Conservation (phyloP, 2,329 filamentous ascomycete species). For the Sphaerulina populicola region DNA sequence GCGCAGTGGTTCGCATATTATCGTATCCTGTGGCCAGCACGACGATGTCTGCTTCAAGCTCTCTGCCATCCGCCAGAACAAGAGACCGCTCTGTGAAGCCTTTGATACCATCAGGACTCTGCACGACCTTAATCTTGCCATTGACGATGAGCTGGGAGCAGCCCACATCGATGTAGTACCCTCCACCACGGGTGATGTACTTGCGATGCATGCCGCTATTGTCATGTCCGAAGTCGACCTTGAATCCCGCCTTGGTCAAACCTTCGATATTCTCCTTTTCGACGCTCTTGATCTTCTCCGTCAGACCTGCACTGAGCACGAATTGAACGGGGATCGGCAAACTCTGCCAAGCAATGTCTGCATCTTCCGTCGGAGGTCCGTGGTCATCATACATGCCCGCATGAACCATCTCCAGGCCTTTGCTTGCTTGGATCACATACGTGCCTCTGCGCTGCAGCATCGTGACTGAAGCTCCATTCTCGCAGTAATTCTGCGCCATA, state of each 20-base stretch:
- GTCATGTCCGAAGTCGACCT: slow-evolving; percentile 51
- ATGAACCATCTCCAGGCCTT: slow-evolving; percentile 44
- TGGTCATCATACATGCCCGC: slow-evolving; percentile 43
- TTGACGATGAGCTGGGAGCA: slow-evolving; percentile 54
- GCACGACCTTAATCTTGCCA: slow-evolving; percentile 55
- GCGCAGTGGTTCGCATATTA: slow-evolving; percentile 58
- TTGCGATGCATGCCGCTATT: slow-evolving; percentile 52
- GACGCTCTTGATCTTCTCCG: slow-evolving; percentile 29
- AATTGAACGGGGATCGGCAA: slow-evolving; percentile 55
- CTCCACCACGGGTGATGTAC: slow-evolving; percentile 58
- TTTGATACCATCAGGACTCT: slow-evolving; percentile 43
- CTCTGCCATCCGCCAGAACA: slow-evolving; percentile 44
- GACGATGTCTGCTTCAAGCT: slow-evolving; percentile 54
- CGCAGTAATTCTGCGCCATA: slow-evolving; percentile 47
- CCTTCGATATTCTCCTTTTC: slow-evolving; percentile 24
- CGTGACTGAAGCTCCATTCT: slow-evolving; percentile 59
- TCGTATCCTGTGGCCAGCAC: slow-evolving; percentile 51
- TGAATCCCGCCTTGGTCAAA: slow-evolving; percentile 53
- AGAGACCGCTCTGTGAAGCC: slow-evolving; percentile 42
- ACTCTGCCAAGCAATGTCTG: slow-evolving; percentile 53
- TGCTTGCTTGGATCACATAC: slow-evolving; percentile 52
- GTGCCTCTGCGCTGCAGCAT: slow-evolving; percentile 62
- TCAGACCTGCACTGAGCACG: slow-evolving; percentile 45
- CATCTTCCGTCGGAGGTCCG: slow-evolving; percentile 57
- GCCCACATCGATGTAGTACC: slow-evolving; percentile 64